These are phyloP conservation scores for Cochlearia excelsa DNA, from an alignment of 345 rosid genomes.

Conservation along the genomic window DNA sequence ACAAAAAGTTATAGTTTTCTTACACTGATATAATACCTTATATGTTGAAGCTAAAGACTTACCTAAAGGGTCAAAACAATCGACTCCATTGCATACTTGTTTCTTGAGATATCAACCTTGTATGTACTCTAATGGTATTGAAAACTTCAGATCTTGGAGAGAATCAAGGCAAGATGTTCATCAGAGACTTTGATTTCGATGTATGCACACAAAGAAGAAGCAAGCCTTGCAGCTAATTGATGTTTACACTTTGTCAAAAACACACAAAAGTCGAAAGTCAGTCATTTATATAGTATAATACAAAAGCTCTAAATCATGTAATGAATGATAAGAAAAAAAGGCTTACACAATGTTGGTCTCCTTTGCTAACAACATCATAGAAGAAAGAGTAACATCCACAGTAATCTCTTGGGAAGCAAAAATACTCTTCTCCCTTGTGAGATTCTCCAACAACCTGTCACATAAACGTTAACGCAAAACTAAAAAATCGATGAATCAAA, in stretches of 20 bases:
- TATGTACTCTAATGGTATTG: neutral
- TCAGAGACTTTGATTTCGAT: constrained; percentile 57
- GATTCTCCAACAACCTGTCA: constrained; percentile 83
- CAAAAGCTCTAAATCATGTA: neutral
- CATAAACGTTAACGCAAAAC: neutral
- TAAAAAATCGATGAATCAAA: neutral
- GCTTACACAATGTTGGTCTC: constrained; percentile 84
- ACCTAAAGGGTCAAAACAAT: neutral
- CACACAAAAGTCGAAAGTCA: constrained; percentile 17
- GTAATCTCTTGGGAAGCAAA: constrained; percentile 67
- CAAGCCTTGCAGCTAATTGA: constrained; percentile 81
- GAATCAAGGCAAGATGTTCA: constrained; percentile 61
- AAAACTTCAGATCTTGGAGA: constrained; percentile 40
- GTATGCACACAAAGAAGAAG: constrained; percentile 58
- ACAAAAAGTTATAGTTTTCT: neutral
- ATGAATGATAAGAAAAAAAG: neutral
- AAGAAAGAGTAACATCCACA: constrained; percentile 91
- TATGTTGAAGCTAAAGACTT: neutral
- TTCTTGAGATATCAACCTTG: constrained; percentile 5
- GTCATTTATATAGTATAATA: neutral
- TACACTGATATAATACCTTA: neutral
- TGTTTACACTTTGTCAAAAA: constrained; percentile 64
- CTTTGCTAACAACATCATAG: constrained; percentile 78
- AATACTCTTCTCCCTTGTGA: constrained; percentile 77
- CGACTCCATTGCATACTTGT: neutral